Base-by-base conservation (phyloP, 2,329 filamentous ascomycete genomes). In the Clonostachys rhizophaga region DNA sequence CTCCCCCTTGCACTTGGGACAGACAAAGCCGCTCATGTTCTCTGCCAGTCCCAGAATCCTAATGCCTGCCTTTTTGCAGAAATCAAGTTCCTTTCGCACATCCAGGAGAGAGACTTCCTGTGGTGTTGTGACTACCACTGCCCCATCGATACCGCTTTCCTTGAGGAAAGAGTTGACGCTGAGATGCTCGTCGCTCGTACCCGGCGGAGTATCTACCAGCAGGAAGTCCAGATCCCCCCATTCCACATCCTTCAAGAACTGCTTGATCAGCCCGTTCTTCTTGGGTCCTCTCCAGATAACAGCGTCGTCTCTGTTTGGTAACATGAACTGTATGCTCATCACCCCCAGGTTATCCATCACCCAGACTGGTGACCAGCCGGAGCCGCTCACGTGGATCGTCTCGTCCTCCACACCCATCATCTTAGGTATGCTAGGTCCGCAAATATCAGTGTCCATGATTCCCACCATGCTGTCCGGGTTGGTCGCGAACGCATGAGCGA, bases 311-410 rank as follows among this genome's bases (percentile, higher is more conserved):
- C 89, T 79, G 59, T 89, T 90, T 0, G 94, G 94, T 42, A 99
- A 75, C 90, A 99, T 95, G 64, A 99, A 99, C 67, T 99, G 94
- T 54, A 99, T 90, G 59, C 87, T 94, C 92, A 99, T 97, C 44
- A 96, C 90, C 2, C 87, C 89, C 5, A 99, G 74, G 58, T 97
- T 99, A 58, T 97, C 94, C 57, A 85, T 81, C 14, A 96, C 91
- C 89, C 91, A 97, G 13, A 97, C 92, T 0, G 94, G 94, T 61
- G 87, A 90, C 94, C 91, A 96, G 3, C 94, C 94, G 1, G 86
- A 82, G 46, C 82, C 86, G 61, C 86, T 94, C 46, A 96, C 83
- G 64, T 99, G 94, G 45, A 99, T 94, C 2, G 88, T 95, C 70
- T 99, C 92, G 24, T 83, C 74, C 67, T 96, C 91, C 1, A 96